phyloP scores from a whole-genome alignment of 2,329 filamentous ascomycete species.

The Cladophialophora psammophila region DNA sequence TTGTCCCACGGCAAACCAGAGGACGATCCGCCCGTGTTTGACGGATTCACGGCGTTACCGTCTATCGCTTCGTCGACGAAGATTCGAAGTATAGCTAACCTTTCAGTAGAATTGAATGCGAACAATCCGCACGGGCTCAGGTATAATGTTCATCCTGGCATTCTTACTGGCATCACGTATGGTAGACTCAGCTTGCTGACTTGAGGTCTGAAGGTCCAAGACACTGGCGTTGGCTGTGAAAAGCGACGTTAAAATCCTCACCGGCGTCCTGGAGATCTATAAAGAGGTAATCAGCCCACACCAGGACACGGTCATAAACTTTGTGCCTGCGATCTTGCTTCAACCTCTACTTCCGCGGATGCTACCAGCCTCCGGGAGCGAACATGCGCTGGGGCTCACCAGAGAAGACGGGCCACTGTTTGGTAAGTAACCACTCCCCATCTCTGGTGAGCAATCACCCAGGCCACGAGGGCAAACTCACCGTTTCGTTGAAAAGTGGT shows the following conservation, averaged over 20 bases:
- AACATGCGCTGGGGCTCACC: not conserved
- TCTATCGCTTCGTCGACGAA: not conserved
- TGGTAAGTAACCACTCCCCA: not conserved
- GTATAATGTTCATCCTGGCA: not conserved
- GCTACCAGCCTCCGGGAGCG: not conserved
- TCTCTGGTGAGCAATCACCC: too few relatives aligned
- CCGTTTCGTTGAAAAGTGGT: not conserved
- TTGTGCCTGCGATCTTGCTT: not conserved
- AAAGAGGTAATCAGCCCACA: not conserved
- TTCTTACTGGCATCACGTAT: not conserved
- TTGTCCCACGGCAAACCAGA: not conserved
- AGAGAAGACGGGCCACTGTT: not conserved
- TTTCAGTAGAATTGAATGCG: not conserved
- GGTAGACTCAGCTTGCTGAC: not conserved
- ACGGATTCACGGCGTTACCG: not conserved
- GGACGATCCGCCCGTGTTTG: not conserved
- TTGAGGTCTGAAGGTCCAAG: not conserved
- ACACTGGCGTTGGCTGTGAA: not conserved
- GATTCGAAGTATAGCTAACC: not conserved
- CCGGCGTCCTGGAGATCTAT: not conserved
- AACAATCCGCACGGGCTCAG: conserved; percentile 1
- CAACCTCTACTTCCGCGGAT: conserved; percentile 1
- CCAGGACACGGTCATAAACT: not conserved
- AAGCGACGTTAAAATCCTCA: not conserved
- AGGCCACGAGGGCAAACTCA: too few relatives aligned